A percentile compares a stretch with the other conserved stretches of the same genome.
Conservation (phyloP, 2,329 filamentous ascomycete species). For the Neofusicoccum kwambonambiense region DNA sequence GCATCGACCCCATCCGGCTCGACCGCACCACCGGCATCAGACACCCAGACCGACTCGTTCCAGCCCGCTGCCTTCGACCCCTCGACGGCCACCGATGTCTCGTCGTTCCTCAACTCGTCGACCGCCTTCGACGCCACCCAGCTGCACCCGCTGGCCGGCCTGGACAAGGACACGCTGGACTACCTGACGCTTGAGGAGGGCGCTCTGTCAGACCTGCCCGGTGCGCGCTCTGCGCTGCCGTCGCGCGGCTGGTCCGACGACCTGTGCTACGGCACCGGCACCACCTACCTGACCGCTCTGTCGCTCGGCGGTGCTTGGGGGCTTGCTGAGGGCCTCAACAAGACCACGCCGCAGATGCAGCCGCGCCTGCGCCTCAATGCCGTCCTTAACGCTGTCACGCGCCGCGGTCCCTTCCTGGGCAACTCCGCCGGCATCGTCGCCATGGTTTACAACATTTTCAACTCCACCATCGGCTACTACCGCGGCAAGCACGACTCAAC, state of each 20-base stretch:
- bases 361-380: conserved; percentile 93
- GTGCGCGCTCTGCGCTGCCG: conserved; percentile 81
- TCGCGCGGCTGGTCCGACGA: conserved; percentile 98
- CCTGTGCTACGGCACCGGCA: conserved; percentile 93
- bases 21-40: conserved; percentile 41
- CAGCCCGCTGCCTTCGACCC: conserved; percentile 64
- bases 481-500: conserved; percentile 63
- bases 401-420: conserved; percentile 89
- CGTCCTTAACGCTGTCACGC: conserved; percentile 89
- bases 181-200: conserved; percentile 95
- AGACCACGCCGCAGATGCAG: conserved; percentile 66
- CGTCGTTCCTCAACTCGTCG: conserved; percentile 67
- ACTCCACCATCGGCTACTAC: conserved; percentile 41
- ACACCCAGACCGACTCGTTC: conserved; percentile 38
- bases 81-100: conserved; percentile 71
- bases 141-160: conserved; percentile 88
- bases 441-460: conserved; percentile 82
- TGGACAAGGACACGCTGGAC: conserved; percentile 90
- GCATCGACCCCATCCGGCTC: conserved; percentile 38
- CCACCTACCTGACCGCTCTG: conserved; percentile 88
- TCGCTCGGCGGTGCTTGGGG: conserved; percentile 89
- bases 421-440: conserved; percentile 96
- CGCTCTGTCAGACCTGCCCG: conserved; percentile 79
- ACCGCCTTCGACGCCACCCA: conserved; percentile 71
- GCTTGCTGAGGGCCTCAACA: conserved; percentile 80